These are phyloP conservation scores for Salvia rosmarinus DNA, from an alignment of 257 asterid genomes.

Conservation along the genomic window DNA sequence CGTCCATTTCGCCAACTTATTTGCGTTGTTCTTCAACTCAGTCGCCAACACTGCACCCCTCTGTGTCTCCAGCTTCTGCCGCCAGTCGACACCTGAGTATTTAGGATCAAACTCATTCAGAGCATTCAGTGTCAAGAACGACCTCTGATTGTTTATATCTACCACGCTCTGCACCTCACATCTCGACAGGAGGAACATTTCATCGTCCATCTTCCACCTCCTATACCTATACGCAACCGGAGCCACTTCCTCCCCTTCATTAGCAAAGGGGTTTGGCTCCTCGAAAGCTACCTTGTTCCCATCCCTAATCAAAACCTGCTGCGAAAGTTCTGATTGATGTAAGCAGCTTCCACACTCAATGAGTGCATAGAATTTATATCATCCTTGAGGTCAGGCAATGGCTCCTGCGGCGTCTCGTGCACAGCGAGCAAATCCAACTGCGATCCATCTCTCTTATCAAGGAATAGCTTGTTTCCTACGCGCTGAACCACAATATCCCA, in stretches of 20 bases:
- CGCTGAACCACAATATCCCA: constrained; percentile 97
- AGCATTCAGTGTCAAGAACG: constrained; percentile 78
- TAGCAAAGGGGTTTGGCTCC: constrained; percentile 92
- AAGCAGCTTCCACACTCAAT: constrained; percentile 89
- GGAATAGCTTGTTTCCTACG: constrained; percentile 89
- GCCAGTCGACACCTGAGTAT: constrained; percentile 94
- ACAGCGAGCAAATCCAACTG: constrained; percentile 90
- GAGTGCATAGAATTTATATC: constrained; percentile 90
- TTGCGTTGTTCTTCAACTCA: constrained; percentile 92
- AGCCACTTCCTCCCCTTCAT: constrained; percentile 96
- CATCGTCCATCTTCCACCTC: constrained; percentile 92
- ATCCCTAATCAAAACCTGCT: constrained; percentile 87
- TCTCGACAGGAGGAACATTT: constrained; percentile 73
- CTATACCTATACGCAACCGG: constrained; percentile 92
- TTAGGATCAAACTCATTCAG: constrained; percentile 95
- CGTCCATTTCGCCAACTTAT: constrained; percentile 96
- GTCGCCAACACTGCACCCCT: constrained; percentile 98
- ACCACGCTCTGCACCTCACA: constrained; percentile 96
- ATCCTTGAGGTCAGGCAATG: constrained; percentile 90
- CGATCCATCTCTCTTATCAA: constrained; percentile 93
- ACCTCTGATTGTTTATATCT: constrained; percentile 79
- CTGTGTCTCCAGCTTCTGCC: constrained; percentile 96
- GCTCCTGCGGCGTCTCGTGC: constrained; percentile 94
- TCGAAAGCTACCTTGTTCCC: constrained; percentile 80
- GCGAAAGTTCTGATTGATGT: constrained; percentile 90